Evolutionary conservation across 441 rosid genomes (phyloP), one percentile per base, ranked within the genome.

Genomic region (Corymbia calophylla): DNA sequence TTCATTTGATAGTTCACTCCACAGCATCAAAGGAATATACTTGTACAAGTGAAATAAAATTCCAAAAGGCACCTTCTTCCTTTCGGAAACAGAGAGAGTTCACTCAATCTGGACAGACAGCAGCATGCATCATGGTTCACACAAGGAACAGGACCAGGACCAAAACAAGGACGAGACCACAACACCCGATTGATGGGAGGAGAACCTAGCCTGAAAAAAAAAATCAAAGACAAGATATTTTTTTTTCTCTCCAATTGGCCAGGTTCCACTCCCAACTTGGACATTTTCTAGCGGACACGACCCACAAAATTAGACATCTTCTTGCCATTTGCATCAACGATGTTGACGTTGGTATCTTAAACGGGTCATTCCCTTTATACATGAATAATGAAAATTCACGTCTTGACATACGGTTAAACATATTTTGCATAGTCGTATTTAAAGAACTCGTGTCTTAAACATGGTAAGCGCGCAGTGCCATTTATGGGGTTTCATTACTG

Each of bases 391-490:
- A 77, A 77, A 70, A 12, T 58, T 0, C 14, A 0, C 13, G 64
- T 0, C n/a, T 58, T 10, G n/a, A 10, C 15, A 5, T 9, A 70
- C 13, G 13, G 7, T 9, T 21, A 35, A 70, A 23, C 84, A 39
- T 12, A 39, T 39, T 73, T 17, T 9, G 27, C 23, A 35, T 2
- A 35, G 1, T 70, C 0, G 4, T 19, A 35, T 4, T 70, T 5
- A 5, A 70, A 7, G 3, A 68, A 70, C 35, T 35, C 81, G 5
- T 0, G 0, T 70, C 15, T 70, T 70, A 70, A 19, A 35, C 2
- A 1, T 19, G 4, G 35, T 31, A 32, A 31, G 4, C 2, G 0
- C 1, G 1, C 35, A 1, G 0, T 2, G 44, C 8, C 44, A 17
- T 35, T 31, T 21, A 35, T 3, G 2, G 16, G 8, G 13, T 10